Evolutionary conservation across 495 filamentous ascomycete species (phyloP).

Genomic region (Durotheca rogersii): DNA sequence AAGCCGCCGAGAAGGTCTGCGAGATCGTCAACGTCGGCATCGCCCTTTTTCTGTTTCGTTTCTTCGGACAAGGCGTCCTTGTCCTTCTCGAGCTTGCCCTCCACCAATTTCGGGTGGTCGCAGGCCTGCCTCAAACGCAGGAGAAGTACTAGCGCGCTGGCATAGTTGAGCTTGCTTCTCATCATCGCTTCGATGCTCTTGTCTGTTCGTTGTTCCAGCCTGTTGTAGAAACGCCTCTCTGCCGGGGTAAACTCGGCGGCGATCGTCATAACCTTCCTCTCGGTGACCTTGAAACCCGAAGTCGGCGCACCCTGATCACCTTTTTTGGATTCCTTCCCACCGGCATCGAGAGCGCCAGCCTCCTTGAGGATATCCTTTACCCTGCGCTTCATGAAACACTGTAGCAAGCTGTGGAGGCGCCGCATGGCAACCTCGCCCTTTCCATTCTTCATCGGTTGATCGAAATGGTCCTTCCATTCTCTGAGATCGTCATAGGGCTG

Average conservation of each 20-base stretch:
- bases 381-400: constrained; percentile 92
- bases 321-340: constrained; percentile 54
- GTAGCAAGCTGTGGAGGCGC: constrained; percentile 78
- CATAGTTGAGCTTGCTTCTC: constrained; percentile 69
- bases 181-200: constrained; percentile 86
- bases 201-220: constrained; percentile 80
- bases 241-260: constrained; percentile 74
- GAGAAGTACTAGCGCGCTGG: constrained; percentile 78
- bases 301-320: constrained; percentile 46
- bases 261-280: constrained; percentile 81
- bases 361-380: constrained; percentile 93
- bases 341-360: constrained; percentile 72
- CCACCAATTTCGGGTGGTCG: constrained; percentile 87
- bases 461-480: constrained; percentile 87
- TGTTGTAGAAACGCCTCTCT: constrained; percentile 82
- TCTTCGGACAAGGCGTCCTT: constrained; percentile 77
- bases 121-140: constrained; percentile 88
- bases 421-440: constrained; percentile 86
- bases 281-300: constrained; percentile 78
- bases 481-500: constrained; percentile 80
- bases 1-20: constrained; percentile 83
- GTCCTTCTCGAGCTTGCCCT: constrained; percentile 79
- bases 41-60: constrained; percentile 50
- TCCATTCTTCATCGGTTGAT: constrained; percentile 77
- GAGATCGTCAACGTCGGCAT: constrained; percentile 70